Conservation (phyloP, 768 basidiomycete genomes). For the Boletus rubropictus region DNA sequence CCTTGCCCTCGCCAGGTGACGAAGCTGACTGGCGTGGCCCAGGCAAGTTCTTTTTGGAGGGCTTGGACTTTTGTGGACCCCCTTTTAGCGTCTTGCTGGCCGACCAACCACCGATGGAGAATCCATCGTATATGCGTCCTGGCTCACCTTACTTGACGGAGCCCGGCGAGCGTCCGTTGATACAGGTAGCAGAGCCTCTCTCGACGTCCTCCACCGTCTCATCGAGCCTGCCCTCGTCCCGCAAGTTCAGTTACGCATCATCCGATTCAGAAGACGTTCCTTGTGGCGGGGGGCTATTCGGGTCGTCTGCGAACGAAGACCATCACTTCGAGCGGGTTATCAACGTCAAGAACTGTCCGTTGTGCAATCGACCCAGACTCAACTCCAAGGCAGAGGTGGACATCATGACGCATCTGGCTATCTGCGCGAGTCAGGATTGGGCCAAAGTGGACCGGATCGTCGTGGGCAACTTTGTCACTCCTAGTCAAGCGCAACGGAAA, state of each 20-base stretch:
- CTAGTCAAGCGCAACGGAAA: slow-evolving; percentile 92
- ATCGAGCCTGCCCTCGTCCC: slow-evolving; percentile 10
- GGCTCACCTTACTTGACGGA: slow-evolving; percentile 37
- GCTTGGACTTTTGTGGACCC: slow-evolving; percentile 61
- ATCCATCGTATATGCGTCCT: slow-evolving; percentile 2
- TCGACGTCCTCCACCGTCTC: slow-evolving; percentile 9
- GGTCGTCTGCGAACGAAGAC: slow-evolving; percentile 19
- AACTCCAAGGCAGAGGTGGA: slow-evolving; percentile 87
- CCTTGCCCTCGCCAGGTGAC: slow-evolving; percentile 50
- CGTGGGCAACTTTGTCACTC: slow-evolving; percentile 91
- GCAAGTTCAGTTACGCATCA: slow-evolving; percentile 37
- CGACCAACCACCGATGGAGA: slow-evolving; percentile 30
- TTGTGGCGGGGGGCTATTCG: slow-evolving; percentile 4
- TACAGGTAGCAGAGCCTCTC: slow-evolving; percentile 28
- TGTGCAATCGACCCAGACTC: slow-evolving; percentile 86
- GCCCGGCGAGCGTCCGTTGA: slow-evolving; percentile 41
- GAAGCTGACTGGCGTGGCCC: slow-evolving; percentile 16
- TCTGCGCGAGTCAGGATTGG: slow-evolving; percentile 95
- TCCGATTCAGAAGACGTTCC: slow-evolving; percentile 43
- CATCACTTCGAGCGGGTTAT: slow-evolving; percentile 76
- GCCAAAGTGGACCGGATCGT: slow-evolving; percentile 81
- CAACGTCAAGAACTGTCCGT: slow-evolving; percentile 89
- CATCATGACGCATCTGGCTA: slow-evolving; percentile 93
- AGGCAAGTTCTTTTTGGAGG: slow-evolving; percentile 44
- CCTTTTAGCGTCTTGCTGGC: slow-evolving; percentile 25